phyloP scores from a whole-genome alignment of 1,284 basidiomycete genomes.

The Austroboletus olivaceoglutinosus region DNA sequence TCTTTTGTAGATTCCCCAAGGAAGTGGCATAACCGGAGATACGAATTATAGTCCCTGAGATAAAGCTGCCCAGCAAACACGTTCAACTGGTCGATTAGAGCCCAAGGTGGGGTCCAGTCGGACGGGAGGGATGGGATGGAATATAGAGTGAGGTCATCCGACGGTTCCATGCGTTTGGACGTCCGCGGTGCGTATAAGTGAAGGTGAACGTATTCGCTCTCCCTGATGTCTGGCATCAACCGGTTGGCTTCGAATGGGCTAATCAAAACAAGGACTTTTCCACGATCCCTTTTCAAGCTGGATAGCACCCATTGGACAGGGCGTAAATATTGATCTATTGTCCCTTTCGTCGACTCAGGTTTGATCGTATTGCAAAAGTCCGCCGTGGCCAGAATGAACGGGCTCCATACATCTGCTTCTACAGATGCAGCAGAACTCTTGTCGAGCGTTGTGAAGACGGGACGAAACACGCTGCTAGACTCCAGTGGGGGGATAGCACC shows the following conservation, averaged over 20 bases:
- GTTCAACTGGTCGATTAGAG: constrained; percentile 36
- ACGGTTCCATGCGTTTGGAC: background rate
- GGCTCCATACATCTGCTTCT: background rate
- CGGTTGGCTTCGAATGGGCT: background rate
- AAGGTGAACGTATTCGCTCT: background rate
- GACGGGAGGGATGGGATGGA: background rate
- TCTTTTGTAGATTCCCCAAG: background rate
- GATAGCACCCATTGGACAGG: background rate
- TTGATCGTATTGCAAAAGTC: background rate
- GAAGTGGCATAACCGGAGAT: background rate
- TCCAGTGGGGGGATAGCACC: background rate
- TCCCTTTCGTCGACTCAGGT: background rate
- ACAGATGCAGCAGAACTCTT: background rate
- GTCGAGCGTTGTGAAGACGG: background rate
- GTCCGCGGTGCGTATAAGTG: background rate
- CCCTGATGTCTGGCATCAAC: background rate
- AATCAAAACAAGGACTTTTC: background rate
- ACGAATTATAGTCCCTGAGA: constrained; percentile 14
- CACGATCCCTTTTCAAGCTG: background rate
- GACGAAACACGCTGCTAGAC: background rate
- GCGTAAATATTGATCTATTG: background rate
- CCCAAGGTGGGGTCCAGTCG: constrained; percentile 14
- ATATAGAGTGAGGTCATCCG: background rate
- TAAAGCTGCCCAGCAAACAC: constrained; percentile 38
- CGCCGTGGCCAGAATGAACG: background rate